These are phyloP conservation scores for Basipetospora chlamydospora DNA, from an alignment of 2,329 filamentous ascomycete species.

Conservation along the genomic window DNA sequence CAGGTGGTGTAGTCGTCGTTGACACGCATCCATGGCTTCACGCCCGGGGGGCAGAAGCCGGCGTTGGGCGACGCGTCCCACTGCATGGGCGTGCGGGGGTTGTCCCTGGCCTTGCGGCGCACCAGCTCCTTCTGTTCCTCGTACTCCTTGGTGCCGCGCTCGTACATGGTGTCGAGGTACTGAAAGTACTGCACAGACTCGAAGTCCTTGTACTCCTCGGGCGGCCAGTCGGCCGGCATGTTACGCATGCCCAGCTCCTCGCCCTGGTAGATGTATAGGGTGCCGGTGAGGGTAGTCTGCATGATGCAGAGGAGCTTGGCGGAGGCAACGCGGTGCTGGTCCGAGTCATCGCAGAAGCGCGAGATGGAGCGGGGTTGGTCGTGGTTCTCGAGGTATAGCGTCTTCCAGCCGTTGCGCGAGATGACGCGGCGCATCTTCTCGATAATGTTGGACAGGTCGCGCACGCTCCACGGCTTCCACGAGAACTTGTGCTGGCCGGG, in stretches of 20 bases:
- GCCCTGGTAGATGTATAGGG: conserved; percentile 54
- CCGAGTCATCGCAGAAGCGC: conserved; percentile 35
- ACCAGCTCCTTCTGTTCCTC: conserved; percentile 30
- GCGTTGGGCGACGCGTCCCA: conserved; percentile 47
- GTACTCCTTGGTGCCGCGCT: conserved; percentile 21
- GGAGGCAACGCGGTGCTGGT: conserved; percentile 30
- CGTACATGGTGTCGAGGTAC: conserved; percentile 20
- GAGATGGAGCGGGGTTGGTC: conserved; percentile 48
- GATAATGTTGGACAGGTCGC: conserved; percentile 36
- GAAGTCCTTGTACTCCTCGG: conserved; percentile 56
- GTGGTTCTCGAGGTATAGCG: conserved; percentile 52
- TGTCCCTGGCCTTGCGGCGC: conserved; percentile 45
- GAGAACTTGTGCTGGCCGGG: conserved; percentile 26
- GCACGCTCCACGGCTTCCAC: conserved; percentile 27
- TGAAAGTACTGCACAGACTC: conserved; percentile 39
- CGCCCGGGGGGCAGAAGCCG: conserved; percentile 43
- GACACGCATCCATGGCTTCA: conserved; percentile 53
- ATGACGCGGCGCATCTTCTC: conserved; percentile 46
- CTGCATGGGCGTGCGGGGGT: conserved; percentile 57
- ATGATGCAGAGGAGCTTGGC: conserved; percentile 47
- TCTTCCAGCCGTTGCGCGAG: conserved; percentile 48
- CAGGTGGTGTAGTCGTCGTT: conserved; percentile 47
- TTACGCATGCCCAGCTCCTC: conserved; percentile 57
- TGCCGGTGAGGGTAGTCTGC: conserved; percentile 43
- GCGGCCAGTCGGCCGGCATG: conserved; percentile 42